These are phyloP conservation scores for Pinus taeda DNA, from an alignment of 75 land plant species.

Conservation along the genomic window DNA sequence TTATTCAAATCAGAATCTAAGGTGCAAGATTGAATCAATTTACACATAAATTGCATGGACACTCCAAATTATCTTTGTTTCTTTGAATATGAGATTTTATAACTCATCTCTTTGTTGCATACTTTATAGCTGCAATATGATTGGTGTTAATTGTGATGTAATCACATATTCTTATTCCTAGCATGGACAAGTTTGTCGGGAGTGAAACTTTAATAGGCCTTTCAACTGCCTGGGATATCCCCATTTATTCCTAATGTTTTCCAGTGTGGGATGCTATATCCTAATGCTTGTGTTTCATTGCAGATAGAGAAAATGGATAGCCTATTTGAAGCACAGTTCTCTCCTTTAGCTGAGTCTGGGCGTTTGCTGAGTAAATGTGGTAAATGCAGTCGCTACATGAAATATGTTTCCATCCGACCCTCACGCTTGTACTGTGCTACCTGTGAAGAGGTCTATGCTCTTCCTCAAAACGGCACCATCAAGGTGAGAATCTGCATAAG, in stretches of 20 bases:
- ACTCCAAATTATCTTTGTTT: neutral
- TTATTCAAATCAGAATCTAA: neutral
- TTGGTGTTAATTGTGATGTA: neutral
- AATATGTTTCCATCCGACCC: conserved; percentile 82
- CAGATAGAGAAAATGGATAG: conserved; percentile 96
- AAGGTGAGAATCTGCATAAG: conserved; percentile 53
- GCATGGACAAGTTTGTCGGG: neutral
- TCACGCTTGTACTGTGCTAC: conserved; percentile 77
- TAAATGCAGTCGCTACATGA: conserved; percentile 92
- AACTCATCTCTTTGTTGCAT: neutral
- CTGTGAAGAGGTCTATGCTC: conserved; percentile 93
- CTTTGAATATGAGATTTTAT: neutral
- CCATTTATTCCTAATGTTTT: neutral
- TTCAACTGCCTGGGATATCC: neutral
- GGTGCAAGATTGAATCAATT: neutral
- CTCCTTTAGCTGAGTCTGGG: conserved; percentile 90
- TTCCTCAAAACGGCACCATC: conserved; percentile 83
- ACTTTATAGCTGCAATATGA: neutral
- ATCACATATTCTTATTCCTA: neutral
- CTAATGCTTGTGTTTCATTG: neutral
- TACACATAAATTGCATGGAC: neutral
- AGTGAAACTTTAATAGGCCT: neutral
- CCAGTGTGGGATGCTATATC: neutral
- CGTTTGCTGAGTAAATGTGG: conserved; percentile 94
- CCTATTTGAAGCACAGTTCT: conserved; percentile 96